These are phyloP conservation scores for Ceratocystis lukuohia DNA, from an alignment of 2,329 filamentous ascomycete genomes.

Conservation along the genomic window DNA sequence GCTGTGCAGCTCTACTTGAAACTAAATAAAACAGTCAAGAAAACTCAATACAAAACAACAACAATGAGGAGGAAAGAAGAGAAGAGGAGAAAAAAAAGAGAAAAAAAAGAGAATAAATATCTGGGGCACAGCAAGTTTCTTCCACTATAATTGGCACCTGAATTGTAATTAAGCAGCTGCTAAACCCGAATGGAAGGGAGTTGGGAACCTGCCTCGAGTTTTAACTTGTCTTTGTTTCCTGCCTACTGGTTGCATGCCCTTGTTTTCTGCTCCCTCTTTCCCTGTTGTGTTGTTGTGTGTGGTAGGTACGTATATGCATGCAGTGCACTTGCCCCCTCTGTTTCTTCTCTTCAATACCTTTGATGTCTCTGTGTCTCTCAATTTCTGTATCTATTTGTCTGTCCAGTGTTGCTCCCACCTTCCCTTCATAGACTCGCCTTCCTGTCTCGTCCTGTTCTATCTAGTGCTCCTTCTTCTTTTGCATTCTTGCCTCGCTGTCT, in stretches of 20 bases:
- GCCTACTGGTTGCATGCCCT: not conserved
- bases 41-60: not conserved
- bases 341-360: not conserved
- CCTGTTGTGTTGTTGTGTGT: not conserved
- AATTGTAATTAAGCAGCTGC: constrained; percentile 5
- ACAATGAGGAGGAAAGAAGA: not conserved
- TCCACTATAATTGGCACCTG: constrained; percentile 1
- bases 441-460: not conserved
- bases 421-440: not conserved
- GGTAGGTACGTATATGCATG: not conserved
- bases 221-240: not conserved
- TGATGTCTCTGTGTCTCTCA: no score
- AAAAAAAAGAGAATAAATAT: not conserved
- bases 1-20: constrained; percentile 6
- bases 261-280: not conserved
- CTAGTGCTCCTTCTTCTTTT: not conserved
- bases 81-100: not conserved
- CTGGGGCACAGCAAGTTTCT: not conserved
- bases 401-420: not conserved
- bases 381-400: not conserved
- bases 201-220: not conserved
- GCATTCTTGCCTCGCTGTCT: not conserved
- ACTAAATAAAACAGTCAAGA: not conserved
- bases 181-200: not conserved
- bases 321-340: not conserved